Percentiles rank a stretch among this genome's conserved stretches.
Conservation (phyloP, 139 green algal species). For the Tetraselmis striata region DNA sequence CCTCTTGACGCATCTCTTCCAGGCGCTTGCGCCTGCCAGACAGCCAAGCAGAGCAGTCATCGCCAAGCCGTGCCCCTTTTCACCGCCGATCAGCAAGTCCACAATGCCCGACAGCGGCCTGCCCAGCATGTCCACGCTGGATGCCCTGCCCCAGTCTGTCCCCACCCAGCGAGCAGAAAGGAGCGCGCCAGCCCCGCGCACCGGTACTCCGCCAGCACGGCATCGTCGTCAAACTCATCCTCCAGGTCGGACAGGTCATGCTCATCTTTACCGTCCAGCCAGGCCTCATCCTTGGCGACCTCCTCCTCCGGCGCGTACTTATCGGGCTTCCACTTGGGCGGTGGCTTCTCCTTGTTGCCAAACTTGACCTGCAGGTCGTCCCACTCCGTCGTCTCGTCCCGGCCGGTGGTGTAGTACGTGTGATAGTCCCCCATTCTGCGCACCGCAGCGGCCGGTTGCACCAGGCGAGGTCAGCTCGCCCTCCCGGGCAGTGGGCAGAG, state of each 20-base stretch:
- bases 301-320: conserved; percentile 45
- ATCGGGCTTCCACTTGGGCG: conserved; percentile 51
- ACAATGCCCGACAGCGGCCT: no score
- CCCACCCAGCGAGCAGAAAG: no score
- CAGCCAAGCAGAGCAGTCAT: no score
- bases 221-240: conserved; percentile 74
- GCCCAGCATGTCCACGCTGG: no score
- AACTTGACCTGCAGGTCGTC: conserved; percentile 71
- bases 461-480: no score
- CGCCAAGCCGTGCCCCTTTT: no score
- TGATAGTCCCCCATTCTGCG: conserved; percentile 69
- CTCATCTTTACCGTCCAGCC: conserved; percentile 40
- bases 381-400: conserved; percentile 77
- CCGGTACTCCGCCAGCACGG: conserved; percentile 68
- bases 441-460: no score
- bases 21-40: conserved; percentile 60
- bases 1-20: conserved; percentile 49
- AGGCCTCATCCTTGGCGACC: conserved; percentile 31
- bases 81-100: no score
- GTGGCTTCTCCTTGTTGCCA: conserved; percentile 60
- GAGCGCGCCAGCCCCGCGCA: no score
- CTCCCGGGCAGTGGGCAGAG: no score
- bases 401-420: conserved; percentile 55
- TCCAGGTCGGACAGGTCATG: conserved; percentile 59
- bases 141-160: no score